Evolutionary conservation across 805 yeast species (phyloP).

Genomic region (Barnettozyma siamensis): DNA sequence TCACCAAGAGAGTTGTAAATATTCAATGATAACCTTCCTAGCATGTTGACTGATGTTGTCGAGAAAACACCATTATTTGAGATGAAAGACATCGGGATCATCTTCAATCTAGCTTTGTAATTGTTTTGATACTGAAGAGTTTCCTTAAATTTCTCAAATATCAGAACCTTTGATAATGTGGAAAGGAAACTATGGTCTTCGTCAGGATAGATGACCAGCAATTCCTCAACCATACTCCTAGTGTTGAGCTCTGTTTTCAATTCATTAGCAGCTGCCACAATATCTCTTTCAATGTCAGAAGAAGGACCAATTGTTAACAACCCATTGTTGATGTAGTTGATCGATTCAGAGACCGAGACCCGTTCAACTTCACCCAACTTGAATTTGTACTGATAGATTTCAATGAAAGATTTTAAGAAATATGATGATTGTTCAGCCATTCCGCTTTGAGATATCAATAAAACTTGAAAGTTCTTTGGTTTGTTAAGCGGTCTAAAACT

Average conservation of each 20-base stretch:
- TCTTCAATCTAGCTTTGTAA: slow-evolving; percentile 25
- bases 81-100: slow-evolving; percentile 38
- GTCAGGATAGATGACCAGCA: slow-evolving; percentile 18
- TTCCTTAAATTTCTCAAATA: slow-evolving; percentile 42
- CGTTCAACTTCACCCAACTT: slow-evolving; percentile 39
- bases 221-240: slow-evolving; percentile 7
- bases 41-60: slow-evolving; percentile 28
- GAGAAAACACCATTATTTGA: slow-evolving; percentile 29
- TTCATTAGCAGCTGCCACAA: slow-evolving; percentile 1
- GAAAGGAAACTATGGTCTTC: slow-evolving; percentile 31
- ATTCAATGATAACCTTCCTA: slow-evolving; percentile 43
- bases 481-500: slow-evolving; percentile 49
- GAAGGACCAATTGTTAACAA: slow-evolving; percentile 6
- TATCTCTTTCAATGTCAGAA: not conserved
- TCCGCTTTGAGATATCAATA: slow-evolving; percentile 36
- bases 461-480: slow-evolving; percentile 45
- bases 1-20: slow-evolving; percentile 55
- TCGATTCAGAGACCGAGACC: slow-evolving; percentile 25
- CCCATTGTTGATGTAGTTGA: slow-evolving; percentile 8
- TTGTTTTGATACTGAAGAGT: not conserved
- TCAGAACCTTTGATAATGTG: slow-evolving; percentile 38
- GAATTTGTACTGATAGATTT: slow-evolving; percentile 39
- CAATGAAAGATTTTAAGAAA: slow-evolving; percentile 37
- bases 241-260: not conserved
- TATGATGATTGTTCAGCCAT: slow-evolving; percentile 25